Conservation (phyloP, 148 eudicot species). For the Silene uniflora region DNA sequence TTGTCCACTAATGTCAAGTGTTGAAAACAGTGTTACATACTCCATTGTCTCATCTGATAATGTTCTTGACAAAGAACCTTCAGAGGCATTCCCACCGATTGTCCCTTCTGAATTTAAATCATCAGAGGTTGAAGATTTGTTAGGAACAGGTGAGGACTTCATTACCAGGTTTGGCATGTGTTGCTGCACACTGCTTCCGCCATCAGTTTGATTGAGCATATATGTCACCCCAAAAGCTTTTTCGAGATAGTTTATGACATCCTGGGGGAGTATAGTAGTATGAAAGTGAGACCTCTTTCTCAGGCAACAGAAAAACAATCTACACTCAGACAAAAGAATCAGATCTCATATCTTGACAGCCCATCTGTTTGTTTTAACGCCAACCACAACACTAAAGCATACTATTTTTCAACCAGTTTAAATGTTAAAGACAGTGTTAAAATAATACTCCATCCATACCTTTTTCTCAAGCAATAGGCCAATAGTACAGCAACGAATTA, state of each 20-base stretch:
- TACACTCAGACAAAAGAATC: conserved; percentile 1
- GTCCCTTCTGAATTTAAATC: conserved; percentile 46
- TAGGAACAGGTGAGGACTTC: conserved; percentile 60
- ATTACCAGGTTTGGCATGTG: conserved; percentile 40
- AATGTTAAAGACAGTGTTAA: background rate
- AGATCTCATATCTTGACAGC: background rate
- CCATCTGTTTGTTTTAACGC: background rate
- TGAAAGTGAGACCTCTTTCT: background rate
- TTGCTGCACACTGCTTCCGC: conserved; percentile 53
- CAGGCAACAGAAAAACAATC: conserved; percentile 15
- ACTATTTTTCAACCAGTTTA: background rate
- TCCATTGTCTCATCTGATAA: conserved; percentile 83
- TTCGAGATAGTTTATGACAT: conserved; percentile 71
- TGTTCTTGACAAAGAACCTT: conserved; percentile 65
- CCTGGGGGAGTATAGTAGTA: conserved; percentile 39
- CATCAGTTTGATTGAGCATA: conserved; percentile 55
- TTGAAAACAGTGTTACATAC: conserved; percentile 67
- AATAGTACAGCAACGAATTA: background rate
- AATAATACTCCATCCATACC: too few species aligned
- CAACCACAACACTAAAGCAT: background rate
- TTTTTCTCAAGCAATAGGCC: too few species aligned
- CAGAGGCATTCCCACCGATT: conserved; percentile 38
- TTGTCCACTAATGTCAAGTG: conserved; percentile 61
- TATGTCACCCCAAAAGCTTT: conserved; percentile 54
- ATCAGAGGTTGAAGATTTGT: conserved; percentile 48